These are phyloP conservation scores for Agrostemma githago DNA, from an alignment of 148 eudicot species.

Conservation along the genomic window DNA sequence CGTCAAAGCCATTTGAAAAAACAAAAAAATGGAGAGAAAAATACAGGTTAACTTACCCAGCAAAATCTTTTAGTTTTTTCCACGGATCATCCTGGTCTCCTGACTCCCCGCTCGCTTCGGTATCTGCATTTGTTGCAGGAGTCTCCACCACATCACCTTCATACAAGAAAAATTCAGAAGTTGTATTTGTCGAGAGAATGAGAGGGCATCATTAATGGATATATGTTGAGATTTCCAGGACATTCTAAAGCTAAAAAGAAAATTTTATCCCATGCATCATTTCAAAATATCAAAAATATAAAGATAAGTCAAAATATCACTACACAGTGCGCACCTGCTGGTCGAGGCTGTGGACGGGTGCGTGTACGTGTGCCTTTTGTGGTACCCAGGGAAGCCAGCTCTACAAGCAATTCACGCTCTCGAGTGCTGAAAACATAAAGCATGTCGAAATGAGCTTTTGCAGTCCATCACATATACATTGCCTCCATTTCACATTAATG, in stretches of 20 bases:
- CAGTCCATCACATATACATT: not conserved
- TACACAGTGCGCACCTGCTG: slow-evolving; percentile 44
- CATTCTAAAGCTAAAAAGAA: not conserved
- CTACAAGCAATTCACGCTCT: slow-evolving; percentile 86
- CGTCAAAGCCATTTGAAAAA: not conserved
- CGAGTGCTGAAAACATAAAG: slow-evolving; percentile 40
- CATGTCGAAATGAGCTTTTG: not conserved
- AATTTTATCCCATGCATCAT: no score
- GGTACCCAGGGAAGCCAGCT: slow-evolving; percentile 61
- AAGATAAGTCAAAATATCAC: not conserved
- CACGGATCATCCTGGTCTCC: slow-evolving; percentile 56
- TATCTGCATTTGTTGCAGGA: slow-evolving; percentile 31
- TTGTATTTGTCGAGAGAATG: not conserved
- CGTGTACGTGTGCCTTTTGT: slow-evolving; percentile 49
- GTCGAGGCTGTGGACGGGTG: slow-evolving; percentile 57
- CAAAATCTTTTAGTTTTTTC: slow-evolving; percentile 72
- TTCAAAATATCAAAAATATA: no score
- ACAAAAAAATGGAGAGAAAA: not conserved
- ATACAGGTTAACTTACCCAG: slow-evolving; percentile 52
- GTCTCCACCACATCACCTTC: slow-evolving; percentile 48
- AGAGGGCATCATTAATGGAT: not conserved
- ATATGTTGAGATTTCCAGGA: not conserved
- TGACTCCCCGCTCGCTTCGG: slow-evolving; percentile 40
- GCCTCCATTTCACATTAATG: not conserved
- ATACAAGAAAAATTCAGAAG: slow-evolving; percentile 1